These are phyloP conservation scores for Microcyclospora tardicrescens DNA, from an alignment of 2,329 filamentous ascomycete genomes.

Conservation along the genomic window DNA sequence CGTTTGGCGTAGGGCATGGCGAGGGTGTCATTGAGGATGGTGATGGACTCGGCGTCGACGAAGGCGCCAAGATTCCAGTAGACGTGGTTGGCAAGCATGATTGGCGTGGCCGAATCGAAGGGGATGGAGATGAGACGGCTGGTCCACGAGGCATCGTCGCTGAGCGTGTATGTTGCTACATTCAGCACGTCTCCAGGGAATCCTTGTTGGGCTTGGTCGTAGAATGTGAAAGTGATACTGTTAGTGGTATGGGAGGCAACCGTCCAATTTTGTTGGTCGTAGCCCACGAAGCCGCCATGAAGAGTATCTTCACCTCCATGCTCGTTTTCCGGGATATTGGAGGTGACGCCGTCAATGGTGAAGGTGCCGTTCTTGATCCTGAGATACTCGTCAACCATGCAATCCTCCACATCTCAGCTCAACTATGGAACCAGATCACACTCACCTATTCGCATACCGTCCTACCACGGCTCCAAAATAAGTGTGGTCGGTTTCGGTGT, in stretches of 20 bases:
- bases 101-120: constrained; percentile 63
- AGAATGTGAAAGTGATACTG: constrained; percentile 63
- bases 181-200: constrained; percentile 68
- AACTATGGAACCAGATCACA: neutral
- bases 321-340: constrained; percentile 39
- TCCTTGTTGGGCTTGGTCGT: constrained; percentile 59
- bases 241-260: constrained; percentile 53
- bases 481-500: constrained; percentile 38
- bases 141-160: constrained; percentile 51
- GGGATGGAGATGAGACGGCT: constrained; percentile 59
- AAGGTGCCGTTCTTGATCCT: constrained; percentile 45
- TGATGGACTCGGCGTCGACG: constrained; percentile 55
- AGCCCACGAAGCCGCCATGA: constrained; percentile 34
- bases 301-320: constrained; percentile 38
- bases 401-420: neutral
- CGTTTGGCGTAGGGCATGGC: constrained; percentile 50
- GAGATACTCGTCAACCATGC: constrained; percentile 8
- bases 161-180: constrained; percentile 60
- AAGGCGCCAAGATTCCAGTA: constrained; percentile 82
- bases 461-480: constrained; percentile 50
- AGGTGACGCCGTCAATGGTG: constrained; percentile 33
- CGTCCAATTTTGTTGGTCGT: constrained; percentile 63
- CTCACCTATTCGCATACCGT: constrained; percentile 36
- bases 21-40: constrained; percentile 57
- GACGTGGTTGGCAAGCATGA: constrained; percentile 64